Percentiles rank a stretch among this genome's conserved stretches.
Evolutionary conservation across 2,329 filamentous ascomycete species (phyloP).

Genomic region (Podosphaera xanthii): DNA sequence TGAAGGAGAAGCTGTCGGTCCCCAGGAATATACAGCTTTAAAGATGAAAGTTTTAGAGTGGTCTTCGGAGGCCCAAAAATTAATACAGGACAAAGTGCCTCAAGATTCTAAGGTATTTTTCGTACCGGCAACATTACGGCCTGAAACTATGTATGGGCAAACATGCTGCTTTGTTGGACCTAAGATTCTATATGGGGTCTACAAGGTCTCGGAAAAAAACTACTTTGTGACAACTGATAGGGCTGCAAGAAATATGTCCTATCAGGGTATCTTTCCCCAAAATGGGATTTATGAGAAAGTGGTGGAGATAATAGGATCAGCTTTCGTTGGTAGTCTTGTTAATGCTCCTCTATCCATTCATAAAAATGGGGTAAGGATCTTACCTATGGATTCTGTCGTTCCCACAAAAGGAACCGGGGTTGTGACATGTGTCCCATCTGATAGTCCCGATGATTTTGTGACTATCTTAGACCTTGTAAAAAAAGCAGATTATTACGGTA

Average conservation of each 20-base stretch:
- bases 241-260: conserved; percentile 84
- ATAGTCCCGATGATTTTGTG: conserved; percentile 87
- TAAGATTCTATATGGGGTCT: conserved; percentile 72
- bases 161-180: conserved; percentile 89
- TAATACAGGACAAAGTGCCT: conserved; percentile 57
- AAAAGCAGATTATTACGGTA: conserved; percentile 90
- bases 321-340: conserved; percentile 71
- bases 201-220: conserved; percentile 53
- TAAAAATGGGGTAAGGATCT: conserved; percentile 59
- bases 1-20: conserved; percentile 58
- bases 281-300: conserved; percentile 57
- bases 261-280: conserved; percentile 63
- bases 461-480: conserved; percentile 73
- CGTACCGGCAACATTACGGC: conserved; percentile 73
- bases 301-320: conserved; percentile 51
- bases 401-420: conserved; percentile 90
- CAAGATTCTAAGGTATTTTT: conserved; percentile 64
- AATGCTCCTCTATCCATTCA: conserved; percentile 76
- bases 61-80: conserved; percentile 50
- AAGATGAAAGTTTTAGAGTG: conserved; percentile 85
- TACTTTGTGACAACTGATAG: conserved; percentile 70
- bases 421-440: conserved; percentile 84
- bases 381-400: conserved; percentile 88
- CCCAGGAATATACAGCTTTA: conserved; percentile 80
- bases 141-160: conserved; percentile 98